Base-by-base conservation (phyloP, 257 asterid genomes). In the Solanum pinnatisectum region DNA sequence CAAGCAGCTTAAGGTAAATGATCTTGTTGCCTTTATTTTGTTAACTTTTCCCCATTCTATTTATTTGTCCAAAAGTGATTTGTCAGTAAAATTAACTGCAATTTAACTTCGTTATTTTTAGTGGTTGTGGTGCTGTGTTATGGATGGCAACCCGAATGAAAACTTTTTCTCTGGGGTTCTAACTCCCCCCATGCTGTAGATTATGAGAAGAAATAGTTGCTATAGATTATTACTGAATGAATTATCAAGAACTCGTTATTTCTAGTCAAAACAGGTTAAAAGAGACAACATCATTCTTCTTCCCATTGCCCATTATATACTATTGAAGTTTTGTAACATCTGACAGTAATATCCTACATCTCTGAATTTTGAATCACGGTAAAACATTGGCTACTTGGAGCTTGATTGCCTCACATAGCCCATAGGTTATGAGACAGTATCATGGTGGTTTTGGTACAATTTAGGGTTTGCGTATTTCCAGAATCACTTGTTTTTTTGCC, bases 1-100 rank as follows among this genome's bases (percentile, higher is more conserved):
- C 88, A 93, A 93, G 89, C 96, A 94, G 90, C 95, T 94, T 40
- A 93, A 93, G 96, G 98, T 90, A 89, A 88, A 49, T 82, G 42
- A 49, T 82, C 85, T 82, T 49, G 44, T 82, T 82, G 70, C 70
- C 22, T 79, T 82, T 30, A 20, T 32, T 46, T 65, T 52, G 42
- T 82, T 1, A 32, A 10, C 85, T 82, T 49, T 82, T 46, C 85
- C 85, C 85, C 18, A 10, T 32, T 32, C 32, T 82, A 49, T 30
- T 46, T 81, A 10, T 32, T 82, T 32, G 39, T 46, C 35, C 70
- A 70, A 32, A 36, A 82, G 42, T 49, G 70, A 30, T 82, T 49
- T 82, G 44, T 4, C 18, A 10, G 42, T 82, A 49, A 82, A 27
- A 30, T 32, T 18, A 32, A 30, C 35, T 30, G 59, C 15, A 27